Conservation (phyloP, 257 asterid genomes). For the Solanum raphanifolium region DNA sequence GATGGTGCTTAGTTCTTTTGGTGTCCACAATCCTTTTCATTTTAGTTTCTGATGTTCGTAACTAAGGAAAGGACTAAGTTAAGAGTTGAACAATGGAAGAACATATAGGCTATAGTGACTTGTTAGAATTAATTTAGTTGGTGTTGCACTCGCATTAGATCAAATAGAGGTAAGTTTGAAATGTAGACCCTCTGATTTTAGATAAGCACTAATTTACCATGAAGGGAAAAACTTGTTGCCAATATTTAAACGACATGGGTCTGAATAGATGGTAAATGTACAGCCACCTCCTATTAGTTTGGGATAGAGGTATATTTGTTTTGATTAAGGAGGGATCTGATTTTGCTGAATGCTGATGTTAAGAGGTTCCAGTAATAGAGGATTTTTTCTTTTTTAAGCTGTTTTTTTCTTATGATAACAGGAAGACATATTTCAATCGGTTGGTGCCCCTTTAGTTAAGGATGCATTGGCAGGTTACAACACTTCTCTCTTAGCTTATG, state of each 20-base stretch:
- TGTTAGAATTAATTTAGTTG: neutral
- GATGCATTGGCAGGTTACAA: slow-evolving; percentile 89
- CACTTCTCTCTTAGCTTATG: slow-evolving; percentile 83
- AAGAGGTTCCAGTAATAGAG: neutral
- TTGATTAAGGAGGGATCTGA: neutral
- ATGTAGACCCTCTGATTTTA: neutral
- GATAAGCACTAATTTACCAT: neutral
- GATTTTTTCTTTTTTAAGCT: neutral
- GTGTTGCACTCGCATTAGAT: neutral
- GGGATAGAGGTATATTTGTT: neutral
- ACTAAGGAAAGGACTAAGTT: neutral
- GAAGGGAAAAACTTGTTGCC: neutral
- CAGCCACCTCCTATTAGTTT: neutral
- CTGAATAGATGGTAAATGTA: no score
- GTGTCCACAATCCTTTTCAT: neutral
- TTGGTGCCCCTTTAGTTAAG: slow-evolving; percentile 77
- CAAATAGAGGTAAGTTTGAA: neutral
- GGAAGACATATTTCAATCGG: slow-evolving; percentile 65
- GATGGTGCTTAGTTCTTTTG: neutral
- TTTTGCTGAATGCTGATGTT: neutral
- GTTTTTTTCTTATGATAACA: slow-evolving; percentile 4
- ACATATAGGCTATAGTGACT: neutral
- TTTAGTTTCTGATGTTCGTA: neutral
- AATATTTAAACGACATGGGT: no score
- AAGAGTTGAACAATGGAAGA: neutral